Conservation (phyloP, 2,329 filamentous ascomycete species). For the Alternaria sp. region DNA sequence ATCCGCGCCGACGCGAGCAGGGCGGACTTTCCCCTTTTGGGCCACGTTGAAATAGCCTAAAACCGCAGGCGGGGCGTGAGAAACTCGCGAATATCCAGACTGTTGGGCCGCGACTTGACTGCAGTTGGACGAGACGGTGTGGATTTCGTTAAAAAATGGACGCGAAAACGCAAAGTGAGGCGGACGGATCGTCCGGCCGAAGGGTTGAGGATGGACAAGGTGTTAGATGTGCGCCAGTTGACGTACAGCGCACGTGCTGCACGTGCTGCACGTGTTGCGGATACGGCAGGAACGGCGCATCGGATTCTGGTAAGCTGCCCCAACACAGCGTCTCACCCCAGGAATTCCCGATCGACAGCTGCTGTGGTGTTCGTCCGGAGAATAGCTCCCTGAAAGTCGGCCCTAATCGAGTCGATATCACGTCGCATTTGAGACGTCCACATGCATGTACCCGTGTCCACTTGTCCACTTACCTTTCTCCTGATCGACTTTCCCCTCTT, state of each 20-base stretch:
- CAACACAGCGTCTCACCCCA: constrained; percentile 5
- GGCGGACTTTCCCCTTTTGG: not conserved
- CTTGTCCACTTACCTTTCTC: constrained; percentile 10
- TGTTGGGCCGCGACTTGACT: constrained; percentile 5
- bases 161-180: not conserved
- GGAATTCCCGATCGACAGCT: constrained; percentile 8
- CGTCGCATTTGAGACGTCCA: constrained; percentile 1
- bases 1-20: constrained; percentile 12
- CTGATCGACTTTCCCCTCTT: constrained; percentile 21
- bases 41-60: constrained; percentile 9
- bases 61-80: constrained; percentile 2
- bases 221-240: constrained; percentile 8
- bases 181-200: constrained; percentile 5
- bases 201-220: not conserved
- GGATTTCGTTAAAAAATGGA: constrained; percentile 6
- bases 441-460: constrained; percentile 6
- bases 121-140: not conserved
- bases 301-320: constrained; percentile 14
- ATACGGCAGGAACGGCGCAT: constrained; percentile 18
- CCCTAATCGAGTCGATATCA: not conserved
- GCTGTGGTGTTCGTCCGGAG: not conserved
- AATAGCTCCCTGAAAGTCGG: constrained; percentile 8
- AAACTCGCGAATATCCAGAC: constrained; percentile 8
- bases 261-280: constrained; percentile 13
- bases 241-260: constrained; percentile 15